Conservation (phyloP, 371 early-diverging fungal species). For the Choanephora cucurbitarum region DNA sequence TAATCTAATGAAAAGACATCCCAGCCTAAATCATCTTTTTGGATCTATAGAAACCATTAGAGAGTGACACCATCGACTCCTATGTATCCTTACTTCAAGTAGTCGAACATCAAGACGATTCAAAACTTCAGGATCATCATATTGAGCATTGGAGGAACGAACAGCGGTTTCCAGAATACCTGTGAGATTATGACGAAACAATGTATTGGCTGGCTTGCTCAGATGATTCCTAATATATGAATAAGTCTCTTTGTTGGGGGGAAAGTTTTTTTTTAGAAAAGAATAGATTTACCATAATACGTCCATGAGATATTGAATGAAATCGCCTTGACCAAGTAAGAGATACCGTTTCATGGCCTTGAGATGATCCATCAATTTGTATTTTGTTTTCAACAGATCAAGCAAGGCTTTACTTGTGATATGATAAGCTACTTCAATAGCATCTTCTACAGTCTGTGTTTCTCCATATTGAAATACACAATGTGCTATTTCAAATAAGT, state of each 20-base stretch:
- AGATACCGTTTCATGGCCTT: slow-evolving; percentile 86
- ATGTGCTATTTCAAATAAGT: slow-evolving; percentile 18
- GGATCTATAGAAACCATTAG: slow-evolving; percentile 54
- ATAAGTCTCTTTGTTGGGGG: too few relatives aligned
- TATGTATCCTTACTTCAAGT: slow-evolving; percentile 46
- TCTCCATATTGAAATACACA: slow-evolving; percentile 72
- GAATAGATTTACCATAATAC: slow-evolving; percentile 79
- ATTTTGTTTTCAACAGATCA: slow-evolving; percentile 71
- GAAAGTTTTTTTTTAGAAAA: too few relatives aligned
- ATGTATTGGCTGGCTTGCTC: slow-evolving; percentile 70
- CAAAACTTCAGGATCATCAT: slow-evolving; percentile 79
- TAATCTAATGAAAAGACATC: slow-evolving; percentile 91
- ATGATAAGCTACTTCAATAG: slow-evolving; percentile 74
- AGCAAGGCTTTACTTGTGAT: slow-evolving; percentile 74
- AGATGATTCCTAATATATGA: slow-evolving; percentile 52
- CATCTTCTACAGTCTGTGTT: slow-evolving; percentile 64
- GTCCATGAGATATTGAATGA: slow-evolving; percentile 88
- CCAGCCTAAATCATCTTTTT: slow-evolving; percentile 86
- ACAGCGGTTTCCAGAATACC: slow-evolving; percentile 85
- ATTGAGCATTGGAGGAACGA: slow-evolving; percentile 90
- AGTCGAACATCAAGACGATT: slow-evolving; percentile 79
- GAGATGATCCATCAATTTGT: slow-evolving; percentile 84
- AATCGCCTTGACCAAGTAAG: slow-evolving; percentile 96
- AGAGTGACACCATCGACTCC: too few relatives aligned
- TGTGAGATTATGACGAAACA: slow-evolving; percentile 89